A percentile compares a stretch with the other conserved stretches of the same genome.
Evolutionary conservation across 805 yeast genomes (phyloP).

Genomic region (Monosporozyma aquatica): DNA sequence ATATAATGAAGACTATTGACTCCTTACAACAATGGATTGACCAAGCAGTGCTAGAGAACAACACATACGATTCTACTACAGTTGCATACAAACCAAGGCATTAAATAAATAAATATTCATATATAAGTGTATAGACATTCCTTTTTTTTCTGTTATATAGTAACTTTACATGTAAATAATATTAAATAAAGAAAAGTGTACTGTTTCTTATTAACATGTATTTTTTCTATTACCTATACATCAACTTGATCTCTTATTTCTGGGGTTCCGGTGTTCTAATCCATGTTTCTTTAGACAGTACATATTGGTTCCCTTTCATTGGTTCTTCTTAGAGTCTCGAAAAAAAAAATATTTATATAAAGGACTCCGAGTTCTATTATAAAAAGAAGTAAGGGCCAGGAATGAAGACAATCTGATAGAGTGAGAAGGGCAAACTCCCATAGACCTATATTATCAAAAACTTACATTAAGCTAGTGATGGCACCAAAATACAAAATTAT

Average conservation of each 20-base stretch:
- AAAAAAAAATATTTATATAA: not conserved
- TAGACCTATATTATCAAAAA: too few species aligned
- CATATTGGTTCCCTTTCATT: not conserved
- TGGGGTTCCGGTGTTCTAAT: too few species aligned
- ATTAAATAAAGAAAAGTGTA: too few species aligned
- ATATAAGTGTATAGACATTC: not conserved
- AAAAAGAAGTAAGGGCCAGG: too few species aligned
- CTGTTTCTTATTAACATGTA: too few species aligned
- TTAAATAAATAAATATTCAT: not conserved
- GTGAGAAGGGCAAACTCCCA: too few species aligned
- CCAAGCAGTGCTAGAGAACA: constrained; percentile 1
- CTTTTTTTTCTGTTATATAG: not conserved
- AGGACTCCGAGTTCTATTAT: constrained; percentile 2
- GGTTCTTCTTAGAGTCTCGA: not conserved
- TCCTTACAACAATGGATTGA: constrained; percentile 18
- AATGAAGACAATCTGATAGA: too few species aligned
- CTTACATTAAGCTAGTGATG: not conserved
- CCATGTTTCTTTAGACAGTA: too few species aligned
- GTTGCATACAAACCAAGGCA: not conserved
- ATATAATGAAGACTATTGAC: constrained; percentile 1
- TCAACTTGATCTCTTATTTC: too few species aligned
- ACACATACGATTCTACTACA: too few species aligned
- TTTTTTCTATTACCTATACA: too few species aligned
- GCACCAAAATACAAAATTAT: constrained; percentile 36
- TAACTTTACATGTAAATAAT: constrained; percentile 2